Evolutionary conservation across 345 rosid species (phyloP).

Genomic region (Gossypium raimondii): DNA sequence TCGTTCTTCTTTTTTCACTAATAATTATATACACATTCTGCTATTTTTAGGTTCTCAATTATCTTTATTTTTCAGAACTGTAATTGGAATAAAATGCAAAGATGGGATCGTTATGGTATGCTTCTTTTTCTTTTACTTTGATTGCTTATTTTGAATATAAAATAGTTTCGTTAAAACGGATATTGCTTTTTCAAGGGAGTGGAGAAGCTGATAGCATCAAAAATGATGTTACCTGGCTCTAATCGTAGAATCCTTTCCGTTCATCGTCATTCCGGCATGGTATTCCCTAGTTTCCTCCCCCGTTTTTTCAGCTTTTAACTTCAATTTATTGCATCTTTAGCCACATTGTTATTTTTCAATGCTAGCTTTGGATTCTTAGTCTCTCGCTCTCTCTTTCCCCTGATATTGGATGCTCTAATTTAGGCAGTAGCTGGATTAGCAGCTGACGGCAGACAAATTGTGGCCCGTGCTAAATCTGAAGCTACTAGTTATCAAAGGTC

Average conservation of each 20-base stretch:
- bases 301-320: not conserved
- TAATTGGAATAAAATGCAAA: slow-evolving; percentile 90
- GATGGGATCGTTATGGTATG: slow-evolving; percentile 91
- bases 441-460: slow-evolving; percentile 96
- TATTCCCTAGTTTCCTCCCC: not conserved
- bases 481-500: slow-evolving; percentile 84
- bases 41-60: not conserved
- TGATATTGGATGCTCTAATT: not conserved
- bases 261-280: slow-evolving; percentile 97
- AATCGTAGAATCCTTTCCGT: slow-evolving; percentile 91
- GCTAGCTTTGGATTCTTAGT: not conserved
- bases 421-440: slow-evolving; percentile 99
- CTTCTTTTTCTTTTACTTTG: not conserved
- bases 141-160: not conserved
- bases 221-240: slow-evolving; percentile 98
- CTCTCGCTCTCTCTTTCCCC: not conserved
- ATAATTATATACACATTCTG: not conserved
- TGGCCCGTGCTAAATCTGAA: slow-evolving; percentile 84
- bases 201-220: slow-evolving; percentile 94
- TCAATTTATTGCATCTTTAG: not conserved
- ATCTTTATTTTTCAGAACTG: slow-evolving; percentile 52
- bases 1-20: not conserved
- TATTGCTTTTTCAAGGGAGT: slow-evolving; percentile 56
- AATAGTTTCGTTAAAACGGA: not conserved
- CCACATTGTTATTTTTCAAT: not conserved